These are phyloP conservation scores for Leccinum uliginosum DNA, from an alignment of 768 basidiomycete species.

Conservation along the genomic window DNA sequence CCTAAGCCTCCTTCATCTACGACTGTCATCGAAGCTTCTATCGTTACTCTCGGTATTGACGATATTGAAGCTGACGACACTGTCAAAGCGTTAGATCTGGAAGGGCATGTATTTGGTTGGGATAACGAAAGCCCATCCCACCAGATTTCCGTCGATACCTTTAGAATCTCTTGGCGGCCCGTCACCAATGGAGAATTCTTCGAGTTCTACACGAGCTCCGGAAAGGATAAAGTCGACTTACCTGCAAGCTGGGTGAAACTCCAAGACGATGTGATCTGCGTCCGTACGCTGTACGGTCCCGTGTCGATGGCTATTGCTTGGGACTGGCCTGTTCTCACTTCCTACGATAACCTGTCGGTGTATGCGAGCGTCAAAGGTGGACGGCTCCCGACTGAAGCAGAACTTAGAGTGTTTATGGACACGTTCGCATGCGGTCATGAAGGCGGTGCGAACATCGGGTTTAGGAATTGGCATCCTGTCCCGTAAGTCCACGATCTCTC, in stretches of 20 bases:
- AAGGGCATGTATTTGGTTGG: slow-evolving; percentile 82
- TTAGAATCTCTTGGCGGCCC: slow-evolving; percentile 81
- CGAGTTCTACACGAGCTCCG: slow-evolving; percentile 48
- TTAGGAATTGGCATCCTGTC: slow-evolving; percentile 90
- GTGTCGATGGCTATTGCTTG: slow-evolving; percentile 70
- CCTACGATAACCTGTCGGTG: slow-evolving; percentile 70
- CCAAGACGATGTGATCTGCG: slow-evolving; percentile 34
- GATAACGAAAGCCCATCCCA: slow-evolving; percentile 85
- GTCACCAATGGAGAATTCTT: slow-evolving; percentile 88
- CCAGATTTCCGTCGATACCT: slow-evolving; percentile 54
- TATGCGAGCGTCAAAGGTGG: slow-evolving; percentile 90
- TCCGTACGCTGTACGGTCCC: slow-evolving; percentile 86
- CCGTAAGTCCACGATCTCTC: slow-evolving; percentile 53
- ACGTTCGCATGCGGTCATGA: slow-evolving; percentile 70
- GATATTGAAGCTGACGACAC: slow-evolving; percentile 73
- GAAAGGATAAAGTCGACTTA: slow-evolving; percentile 38
- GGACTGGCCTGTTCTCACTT: slow-evolving; percentile 83
- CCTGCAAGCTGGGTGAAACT: slow-evolving; percentile 25
- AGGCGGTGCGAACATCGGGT: slow-evolving; percentile 78
- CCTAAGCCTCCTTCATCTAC: slow-evolving; percentile 41
- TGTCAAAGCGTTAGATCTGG: slow-evolving; percentile 34
- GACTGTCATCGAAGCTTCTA: slow-evolving; percentile 55
- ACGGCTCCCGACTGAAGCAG: slow-evolving; percentile 85
- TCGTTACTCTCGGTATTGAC: slow-evolving; percentile 71
- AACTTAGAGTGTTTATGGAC: slow-evolving; percentile 76